Evolutionary conservation across 805 yeast species (phyloP).

Genomic region (Jamesozyma gamospora): DNA sequence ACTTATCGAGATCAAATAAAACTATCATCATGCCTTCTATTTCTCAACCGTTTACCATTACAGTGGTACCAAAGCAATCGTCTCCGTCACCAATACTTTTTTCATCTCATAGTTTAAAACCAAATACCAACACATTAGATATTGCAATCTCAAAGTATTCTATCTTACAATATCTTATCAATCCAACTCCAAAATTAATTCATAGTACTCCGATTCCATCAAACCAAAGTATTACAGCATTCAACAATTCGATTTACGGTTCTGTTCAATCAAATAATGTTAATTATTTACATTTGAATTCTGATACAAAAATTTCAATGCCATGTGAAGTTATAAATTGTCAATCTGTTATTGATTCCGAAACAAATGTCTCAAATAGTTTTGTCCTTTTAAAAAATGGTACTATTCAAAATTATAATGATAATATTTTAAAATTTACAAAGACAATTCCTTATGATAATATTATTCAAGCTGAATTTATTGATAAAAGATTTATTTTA

Average conservation of each 20-base stretch:
- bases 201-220: slow-evolving; percentile 28
- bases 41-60: slow-evolving; percentile 29
- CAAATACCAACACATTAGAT: slow-evolving; percentile 22
- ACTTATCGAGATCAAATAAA: too few species aligned
- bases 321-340: slow-evolving; percentile 4
- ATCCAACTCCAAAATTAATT: slow-evolving; percentile 30
- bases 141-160: slow-evolving; percentile 30
- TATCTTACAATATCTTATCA: slow-evolving; percentile 26
- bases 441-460: slow-evolving; percentile 6
- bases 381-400: slow-evolving; percentile 23
- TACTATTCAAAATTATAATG: slow-evolving; percentile 20
- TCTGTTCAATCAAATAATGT: slow-evolving; percentile 5
- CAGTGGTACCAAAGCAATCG: slow-evolving; percentile 24
- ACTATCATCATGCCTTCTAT: slow-evolving; percentile 21
- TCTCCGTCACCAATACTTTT: slow-evolving; percentile 7
- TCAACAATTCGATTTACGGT: slow-evolving; percentile 12
- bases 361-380: slow-evolving; percentile 8
- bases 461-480: slow-evolving; percentile 7
- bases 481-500: slow-evolving; percentile 5
- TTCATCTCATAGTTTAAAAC: slow-evolving; percentile 7
- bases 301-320: slow-evolving; percentile 5
- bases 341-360: slow-evolving; percentile 3
- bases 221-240: slow-evolving; percentile 27
- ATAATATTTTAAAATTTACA: neutral
- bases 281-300: slow-evolving; percentile 4